These are phyloP conservation scores for Takashimella tepidaria DNA, from an alignment of 1,284 basidiomycete species.

Conservation along the genomic window DNA sequence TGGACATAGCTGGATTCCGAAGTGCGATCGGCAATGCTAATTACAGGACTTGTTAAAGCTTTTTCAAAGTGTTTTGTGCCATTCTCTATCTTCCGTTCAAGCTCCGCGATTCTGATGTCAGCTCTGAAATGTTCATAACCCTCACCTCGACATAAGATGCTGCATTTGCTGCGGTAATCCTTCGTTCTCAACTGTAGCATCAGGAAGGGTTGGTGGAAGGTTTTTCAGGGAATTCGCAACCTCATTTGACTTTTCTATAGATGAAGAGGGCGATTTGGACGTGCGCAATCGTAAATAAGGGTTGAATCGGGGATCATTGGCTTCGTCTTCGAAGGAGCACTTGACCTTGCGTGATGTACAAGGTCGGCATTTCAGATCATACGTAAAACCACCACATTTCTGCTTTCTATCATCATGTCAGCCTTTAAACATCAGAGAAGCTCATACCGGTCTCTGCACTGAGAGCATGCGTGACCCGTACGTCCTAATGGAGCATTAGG, in stretches of 20 bases:
- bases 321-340: constrained; percentile 17
- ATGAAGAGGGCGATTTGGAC: background rate
- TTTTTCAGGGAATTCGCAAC: too few species aligned
- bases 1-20: background rate
- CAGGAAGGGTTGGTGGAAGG: background rate
- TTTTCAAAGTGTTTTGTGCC: background rate
- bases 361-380: constrained; percentile 10
- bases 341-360: constrained; percentile 10
- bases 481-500: background rate
- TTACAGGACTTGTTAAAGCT: background rate
- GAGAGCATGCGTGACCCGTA: constrained; percentile 15
- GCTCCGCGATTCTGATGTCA: background rate
- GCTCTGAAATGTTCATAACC: background rate
- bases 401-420: constrained; percentile 11
- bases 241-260: too few species aligned
- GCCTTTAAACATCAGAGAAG: background rate
- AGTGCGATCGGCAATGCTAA: background rate
- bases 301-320: constrained; percentile 17
- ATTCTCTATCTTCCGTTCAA: background rate
- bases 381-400: constrained; percentile 16
- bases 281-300: constrained; percentile 15
- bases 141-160: background rate
- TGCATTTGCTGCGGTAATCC: background rate
- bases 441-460: constrained; percentile 16
- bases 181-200: background rate